Base-by-base conservation (phyloP, 1,284 basidiomycete genomes). In the Sphagnurus paluster region DNA sequence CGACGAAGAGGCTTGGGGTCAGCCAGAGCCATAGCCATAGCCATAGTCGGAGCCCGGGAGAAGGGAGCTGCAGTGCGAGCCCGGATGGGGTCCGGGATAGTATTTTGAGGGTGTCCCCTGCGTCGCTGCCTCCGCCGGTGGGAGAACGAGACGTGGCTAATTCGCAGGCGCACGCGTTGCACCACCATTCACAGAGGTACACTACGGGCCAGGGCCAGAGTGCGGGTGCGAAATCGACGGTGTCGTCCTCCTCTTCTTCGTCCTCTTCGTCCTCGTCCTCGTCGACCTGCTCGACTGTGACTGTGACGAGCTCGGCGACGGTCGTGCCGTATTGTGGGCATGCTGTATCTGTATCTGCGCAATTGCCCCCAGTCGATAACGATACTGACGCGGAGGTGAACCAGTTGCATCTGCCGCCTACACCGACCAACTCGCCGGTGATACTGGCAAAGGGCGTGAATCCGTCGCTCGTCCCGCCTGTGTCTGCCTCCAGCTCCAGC, bases 41-140 rank as follows among this genome's bases (percentile, higher is more conserved):
- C 24, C 70, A 71, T 40, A 82, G 79, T 58, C 46, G 70, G 55
- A 80, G 77, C 50, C 76, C 78, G n/a, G n/a, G n/a, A n/a, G n/a
- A n/a, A n/a, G n/a, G n/a, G n/a, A 48, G 46, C 24, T 70, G 71
- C 40, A 82, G 79, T 58, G 46, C 70, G 55, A 80, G 77, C 50
- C 76, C 79, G 51, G 66, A 67, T 52, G 60, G 65, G 49, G 53
- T 60, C 34, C 45, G 55, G 54, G 48, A 53, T 36, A 50, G 49
- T 33, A 39, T 44, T 46, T 39, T 59, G 45, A 53, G 53, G 25
- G 49, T 52, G 14, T 51, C 49, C 13, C 46, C 46, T 44, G 52
- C 54, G 7, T 48, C 49, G 24, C 21, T 30, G 16, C 42, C 50
- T 16, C 19, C 38, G 9, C n/a, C n/a, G n/a, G n/a, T n/a, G n/a